These are phyloP conservation scores for Apostasia shenzhenica DNA, from an alignment of 106 monocot species.

Conservation along the genomic window DNA sequence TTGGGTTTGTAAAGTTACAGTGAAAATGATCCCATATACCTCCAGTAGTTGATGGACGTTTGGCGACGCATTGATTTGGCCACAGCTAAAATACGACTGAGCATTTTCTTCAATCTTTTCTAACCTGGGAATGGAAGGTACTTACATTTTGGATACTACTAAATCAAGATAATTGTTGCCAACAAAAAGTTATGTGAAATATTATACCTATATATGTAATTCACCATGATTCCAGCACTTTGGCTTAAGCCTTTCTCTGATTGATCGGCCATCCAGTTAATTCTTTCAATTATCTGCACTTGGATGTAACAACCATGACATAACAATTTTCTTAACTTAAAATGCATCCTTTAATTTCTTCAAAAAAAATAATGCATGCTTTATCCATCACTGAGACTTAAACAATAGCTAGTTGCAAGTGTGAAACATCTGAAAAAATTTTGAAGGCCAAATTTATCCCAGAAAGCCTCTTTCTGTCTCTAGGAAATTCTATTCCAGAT, in stretches of 20 bases:
- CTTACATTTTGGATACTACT: background rate
- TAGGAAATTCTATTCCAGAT: too few relatives aligned
- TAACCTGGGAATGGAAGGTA: constrained; percentile 25
- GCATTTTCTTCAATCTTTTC: constrained; percentile 74
- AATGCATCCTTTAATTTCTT: background rate
- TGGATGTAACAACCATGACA: background rate
- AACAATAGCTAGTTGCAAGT: too few relatives aligned
- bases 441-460: too few relatives aligned
- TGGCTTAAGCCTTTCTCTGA: constrained; percentile 67
- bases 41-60: constrained; percentile 29
- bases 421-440: too few relatives aligned
- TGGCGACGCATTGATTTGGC: constrained; percentile 43
- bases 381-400: too few relatives aligned
- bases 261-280: constrained; percentile 88
- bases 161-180: background rate
- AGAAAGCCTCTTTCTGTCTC: too few relatives aligned
- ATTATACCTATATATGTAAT: constrained; percentile 71
- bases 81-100: constrained; percentile 48
- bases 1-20: background rate
- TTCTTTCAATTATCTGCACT: constrained; percentile 60
- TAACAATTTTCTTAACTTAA: background rate
- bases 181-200: background rate
- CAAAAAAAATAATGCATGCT: too few relatives aligned
- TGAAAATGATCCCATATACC: constrained; percentile 6
- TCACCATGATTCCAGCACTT: constrained; percentile 86